Percentiles rank a stretch among this genome's conserved stretches.
phyloP scores from a whole-genome alignment of 2,329 filamentous ascomycete species.

The Calonectria hongkongensis region DNA sequence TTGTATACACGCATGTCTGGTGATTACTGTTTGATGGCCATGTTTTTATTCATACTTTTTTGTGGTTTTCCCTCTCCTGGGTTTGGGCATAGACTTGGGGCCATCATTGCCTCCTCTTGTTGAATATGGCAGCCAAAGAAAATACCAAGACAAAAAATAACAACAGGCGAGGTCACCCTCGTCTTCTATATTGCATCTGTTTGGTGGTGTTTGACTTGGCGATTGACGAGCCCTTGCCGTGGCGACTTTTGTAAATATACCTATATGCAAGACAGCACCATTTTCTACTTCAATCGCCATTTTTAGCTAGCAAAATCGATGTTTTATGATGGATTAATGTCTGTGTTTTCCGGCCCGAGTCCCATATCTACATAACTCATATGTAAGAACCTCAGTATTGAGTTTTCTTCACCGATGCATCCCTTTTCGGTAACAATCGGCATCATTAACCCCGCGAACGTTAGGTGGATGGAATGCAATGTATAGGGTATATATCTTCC shows the following conservation, averaged over 20 bases:
- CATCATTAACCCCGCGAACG: too few species aligned
- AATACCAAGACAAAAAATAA: conserved; percentile 22
- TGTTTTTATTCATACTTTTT: conserved; percentile 33
- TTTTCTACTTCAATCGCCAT: background rate
- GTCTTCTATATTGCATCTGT: conserved; percentile 8
- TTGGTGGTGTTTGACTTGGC: background rate
- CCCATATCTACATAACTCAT: background rate
- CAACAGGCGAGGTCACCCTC: conserved; percentile 30
- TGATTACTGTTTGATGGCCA: conserved; percentile 33
- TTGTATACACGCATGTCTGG: conserved; percentile 29
- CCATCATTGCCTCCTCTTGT: conserved; percentile 16
- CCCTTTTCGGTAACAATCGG: too few species aligned
- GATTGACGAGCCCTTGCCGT: background rate
- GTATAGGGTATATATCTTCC: too few species aligned
- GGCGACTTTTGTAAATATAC: background rate
- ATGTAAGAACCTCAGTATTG: background rate
- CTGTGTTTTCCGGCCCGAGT: background rate
- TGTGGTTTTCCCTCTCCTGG: conserved; percentile 27
- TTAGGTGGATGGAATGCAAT: too few species aligned
- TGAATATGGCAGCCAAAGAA: conserved; percentile 34
- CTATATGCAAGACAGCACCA: background rate
- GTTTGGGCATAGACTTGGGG: conserved; percentile 37
- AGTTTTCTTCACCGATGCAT: too few species aligned
- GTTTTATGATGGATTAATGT: background rate
- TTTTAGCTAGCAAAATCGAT: background rate